Evolutionary conservation across 257 asterid genomes (phyloP), one percentile per base, ranked within the genome.

Genomic region (Orobanche coerulescens): DNA sequence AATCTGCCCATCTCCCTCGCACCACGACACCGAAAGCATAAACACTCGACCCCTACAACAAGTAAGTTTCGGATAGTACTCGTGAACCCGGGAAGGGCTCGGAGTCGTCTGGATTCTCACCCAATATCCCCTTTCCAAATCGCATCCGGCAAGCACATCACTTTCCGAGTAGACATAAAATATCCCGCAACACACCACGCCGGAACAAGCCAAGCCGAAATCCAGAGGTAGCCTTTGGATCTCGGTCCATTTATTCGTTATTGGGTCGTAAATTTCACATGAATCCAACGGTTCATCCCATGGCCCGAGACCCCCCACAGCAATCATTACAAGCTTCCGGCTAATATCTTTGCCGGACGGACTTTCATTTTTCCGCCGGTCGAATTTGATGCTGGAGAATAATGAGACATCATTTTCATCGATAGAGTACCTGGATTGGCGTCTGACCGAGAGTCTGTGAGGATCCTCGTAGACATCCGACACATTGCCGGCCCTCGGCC

Each of bases 381-480:
- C 48, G 37, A 47, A 64, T 71, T 72, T 84, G 56, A 20, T 33
- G 7, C 43, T 75, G 34, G 87, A 77, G 13, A 71, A 30, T 10
- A 64, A 44, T 37, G 88, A 74, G 62, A 59, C 57, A 10, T 82
- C 95, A 10, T 79, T 88, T 58, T 80, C 98, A 25, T 91, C 94
- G 4, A 70, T 77, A 36, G 95, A 81, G 52, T 71, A 76, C 58
- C 86, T 74, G 6, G 76, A 75, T 44, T 84, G 94, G 20, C 97
- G 86, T 65, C 97, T 73, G 7, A 89, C 84, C 0, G 97, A 93
- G 3, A 86, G 94, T 44, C 98, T 77, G 68, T 93, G 98, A 43
- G 98, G 98, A 75, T 93, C 98, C 74, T 93, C 97, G 5, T 93
- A 93, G 30, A 93, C 97, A 65, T 93, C 95, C 1, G 90, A 83